These are phyloP conservation scores for Dryas integrifolia DNA, from an alignment of 331 rosid species.

Conservation along the genomic window DNA sequence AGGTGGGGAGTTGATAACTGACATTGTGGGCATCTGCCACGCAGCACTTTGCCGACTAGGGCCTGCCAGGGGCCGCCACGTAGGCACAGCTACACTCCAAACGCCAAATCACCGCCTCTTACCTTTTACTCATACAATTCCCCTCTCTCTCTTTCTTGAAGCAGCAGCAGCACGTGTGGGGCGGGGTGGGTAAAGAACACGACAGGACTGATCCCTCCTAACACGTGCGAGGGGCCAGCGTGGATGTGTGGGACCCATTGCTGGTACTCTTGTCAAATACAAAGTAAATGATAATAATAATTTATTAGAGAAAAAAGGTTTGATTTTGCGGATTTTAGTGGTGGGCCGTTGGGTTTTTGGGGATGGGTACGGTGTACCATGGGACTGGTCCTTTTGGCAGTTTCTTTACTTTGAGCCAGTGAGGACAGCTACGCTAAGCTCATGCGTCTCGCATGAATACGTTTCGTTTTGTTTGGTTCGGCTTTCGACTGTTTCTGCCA, in stretches of 20 bases:
- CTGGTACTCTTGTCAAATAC: neutral
- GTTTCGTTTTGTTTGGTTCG: slow-evolving; percentile 21
- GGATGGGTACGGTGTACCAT: slow-evolving; percentile 34
- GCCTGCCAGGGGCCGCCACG: slow-evolving; percentile 41
- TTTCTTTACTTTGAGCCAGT: neutral
- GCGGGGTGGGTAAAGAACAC: slow-evolving; percentile 36
- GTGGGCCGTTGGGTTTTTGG: slow-evolving; percentile 18
- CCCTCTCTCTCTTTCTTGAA: slow-evolving; percentile 5
- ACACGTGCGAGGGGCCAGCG: slow-evolving; percentile 55
- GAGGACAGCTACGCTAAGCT: slow-evolving; percentile 22
- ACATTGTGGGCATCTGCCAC: slow-evolving; percentile 40
- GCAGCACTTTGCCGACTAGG: slow-evolving; percentile 31
- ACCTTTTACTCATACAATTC: neutral
- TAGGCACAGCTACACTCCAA: slow-evolving; percentile 34
- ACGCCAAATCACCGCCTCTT: slow-evolving; percentile 6
- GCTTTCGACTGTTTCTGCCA: slow-evolving; percentile 23
- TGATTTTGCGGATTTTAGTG: neutral
- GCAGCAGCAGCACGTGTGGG: slow-evolving; percentile 45
- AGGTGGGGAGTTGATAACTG: slow-evolving; percentile 14
- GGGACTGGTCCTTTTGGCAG: slow-evolving; percentile 33
- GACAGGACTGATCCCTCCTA: slow-evolving; percentile 13
- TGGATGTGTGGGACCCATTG: slow-evolving; percentile 45
- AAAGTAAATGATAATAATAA: neutral
- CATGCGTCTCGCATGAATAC: slow-evolving; percentile 51
- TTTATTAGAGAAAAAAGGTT: neutral